Base-by-base conservation (phyloP, 495 filamentous ascomycete genomes). In the Evansstolkia leycettana region DNA sequence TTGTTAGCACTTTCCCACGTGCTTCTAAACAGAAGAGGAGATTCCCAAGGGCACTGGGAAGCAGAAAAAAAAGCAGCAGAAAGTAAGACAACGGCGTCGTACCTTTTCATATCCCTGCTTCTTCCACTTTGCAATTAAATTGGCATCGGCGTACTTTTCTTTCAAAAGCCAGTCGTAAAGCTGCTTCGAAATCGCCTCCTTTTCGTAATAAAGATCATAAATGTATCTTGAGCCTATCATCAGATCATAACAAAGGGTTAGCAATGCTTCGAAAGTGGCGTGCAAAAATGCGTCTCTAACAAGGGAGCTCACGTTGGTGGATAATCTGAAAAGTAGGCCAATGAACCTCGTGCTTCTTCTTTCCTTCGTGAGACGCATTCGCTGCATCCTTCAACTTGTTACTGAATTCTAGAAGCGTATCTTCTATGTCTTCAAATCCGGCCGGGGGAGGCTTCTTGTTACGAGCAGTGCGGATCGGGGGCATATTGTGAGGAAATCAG, bases 381-480 rank as follows among this genome's bases (percentile, higher is more conserved):
- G 94, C 84, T 33, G 89, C 90, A 60, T 98, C 90, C 57, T 95
- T 95, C 90, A 96, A 94, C 65, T 94, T 93, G 67, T 95, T 94
- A 58, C 69, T 69, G 62, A 96, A 98, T 45, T 94, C 82, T 15
- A 96, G 75, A 17, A 98, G 78, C 39, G 89, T 93, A 57, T 95
- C 88, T 60, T 96, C 87, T 51, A 98, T 82, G 54, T 96, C 90
- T 42, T 82, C 80, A 71, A 96, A 99, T 52, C 90, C 90, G 12
- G 81, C 86, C 26, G 90, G 90, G 27, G 90, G 90, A 39, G 90
- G 74, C 66, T 95, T 96, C 54, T 82, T 78, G 57, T 78, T 82
- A 42, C 78, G 76, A 27, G 76, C 67, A 23, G 63, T 71, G 47
- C 90, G 78, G 37, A 94, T 76, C 5, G 88, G 80, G 37, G 90